phyloP scores from a whole-genome alignment of 768 basidiomycete genomes.

The Mycena amicta region DNA sequence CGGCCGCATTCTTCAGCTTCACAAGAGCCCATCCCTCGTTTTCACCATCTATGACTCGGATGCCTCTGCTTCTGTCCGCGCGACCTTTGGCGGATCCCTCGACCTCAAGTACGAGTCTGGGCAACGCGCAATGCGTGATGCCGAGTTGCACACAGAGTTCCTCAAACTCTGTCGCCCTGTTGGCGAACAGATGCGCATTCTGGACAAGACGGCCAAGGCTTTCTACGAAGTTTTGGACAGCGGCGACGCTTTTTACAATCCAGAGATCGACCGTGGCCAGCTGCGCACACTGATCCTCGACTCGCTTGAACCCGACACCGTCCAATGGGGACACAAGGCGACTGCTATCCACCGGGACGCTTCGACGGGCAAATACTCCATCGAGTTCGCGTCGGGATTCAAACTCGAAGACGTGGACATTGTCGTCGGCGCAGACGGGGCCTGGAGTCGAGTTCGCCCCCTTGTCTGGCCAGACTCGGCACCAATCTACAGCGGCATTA shows the following conservation, averaged over 20 bases:
- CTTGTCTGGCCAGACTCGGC: slow-evolving; percentile 25
- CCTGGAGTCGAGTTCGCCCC: not conserved
- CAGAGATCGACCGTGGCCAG: slow-evolving; percentile 9
- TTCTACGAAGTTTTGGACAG: not conserved
- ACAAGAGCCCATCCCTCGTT: slow-evolving; percentile 1
- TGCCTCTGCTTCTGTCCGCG: slow-evolving; percentile 7
- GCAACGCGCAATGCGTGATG: slow-evolving; percentile 19
- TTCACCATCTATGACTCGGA: slow-evolving; percentile 23
- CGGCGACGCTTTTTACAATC: slow-evolving; percentile 1
- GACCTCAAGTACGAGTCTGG: slow-evolving; percentile 22
- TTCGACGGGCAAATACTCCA: not conserved
- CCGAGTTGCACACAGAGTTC: slow-evolving; percentile 20
- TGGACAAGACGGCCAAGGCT: not conserved
- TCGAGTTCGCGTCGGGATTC: slow-evolving; percentile 32
- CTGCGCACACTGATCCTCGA: slow-evolving; percentile 23
- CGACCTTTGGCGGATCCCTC: slow-evolving; percentile 16
- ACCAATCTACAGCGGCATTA: slow-evolving; percentile 30
- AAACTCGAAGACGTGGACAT: slow-evolving; percentile 23
- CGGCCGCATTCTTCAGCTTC: slow-evolving; percentile 20
- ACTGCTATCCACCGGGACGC: not conserved
- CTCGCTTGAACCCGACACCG: slow-evolving; percentile 11
- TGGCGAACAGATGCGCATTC: not conserved
- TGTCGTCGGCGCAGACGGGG: slow-evolving; percentile 1
- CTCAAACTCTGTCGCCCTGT: slow-evolving; percentile 16
- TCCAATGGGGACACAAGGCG: slow-evolving; percentile 6